Conservation (phyloP, 352 stramenopile species). For the Phytophthora tentaculata region DNA sequence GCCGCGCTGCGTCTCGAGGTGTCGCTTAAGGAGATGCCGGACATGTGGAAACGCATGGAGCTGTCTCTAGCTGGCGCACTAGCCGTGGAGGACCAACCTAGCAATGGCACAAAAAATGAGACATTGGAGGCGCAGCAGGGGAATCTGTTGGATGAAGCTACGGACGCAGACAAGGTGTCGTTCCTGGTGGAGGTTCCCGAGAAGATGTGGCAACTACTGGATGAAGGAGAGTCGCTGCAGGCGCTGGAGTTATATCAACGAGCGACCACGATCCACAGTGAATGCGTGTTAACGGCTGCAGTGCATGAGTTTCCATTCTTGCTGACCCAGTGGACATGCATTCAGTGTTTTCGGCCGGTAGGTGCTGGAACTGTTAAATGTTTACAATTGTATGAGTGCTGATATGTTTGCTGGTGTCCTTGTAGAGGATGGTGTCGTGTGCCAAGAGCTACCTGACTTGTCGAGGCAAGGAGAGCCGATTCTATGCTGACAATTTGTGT, state of each 20-base stretch:
- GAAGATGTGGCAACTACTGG: conserved; percentile 72
- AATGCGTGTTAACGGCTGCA: conserved; percentile 17
- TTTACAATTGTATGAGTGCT: neutral
- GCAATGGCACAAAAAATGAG: neutral
- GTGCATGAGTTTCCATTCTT: conserved; percentile 64
- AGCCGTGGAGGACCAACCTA: conserved; percentile 7
- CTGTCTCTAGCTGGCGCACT: conserved; percentile 42
- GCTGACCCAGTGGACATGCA: conserved; percentile 66
- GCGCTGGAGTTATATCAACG: conserved; percentile 56
- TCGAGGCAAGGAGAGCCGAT: conserved; percentile 54
- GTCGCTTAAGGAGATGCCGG: conserved; percentile 85
- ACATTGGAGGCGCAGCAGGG: neutral
- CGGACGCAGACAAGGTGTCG: conserved; percentile 43
- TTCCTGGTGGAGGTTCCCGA: conserved; percentile 69
- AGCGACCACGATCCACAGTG: conserved; percentile 41
- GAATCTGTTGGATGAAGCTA: neutral
- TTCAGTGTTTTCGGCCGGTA: conserved; percentile 71
- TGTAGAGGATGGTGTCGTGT: conserved; percentile 55
- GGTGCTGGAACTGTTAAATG: neutral
- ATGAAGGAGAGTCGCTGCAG: conserved; percentile 63
- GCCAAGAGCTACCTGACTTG: conserved; percentile 59
- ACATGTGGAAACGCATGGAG: conserved; percentile 81
- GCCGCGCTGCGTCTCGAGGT: conserved; percentile 79
- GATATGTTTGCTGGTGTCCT: conserved; percentile 14
- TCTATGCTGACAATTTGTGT: conserved; percentile 76